phyloP scores from a whole-genome alignment of 805 yeast genomes.

The Tetrapisispora phaffii region DNA sequence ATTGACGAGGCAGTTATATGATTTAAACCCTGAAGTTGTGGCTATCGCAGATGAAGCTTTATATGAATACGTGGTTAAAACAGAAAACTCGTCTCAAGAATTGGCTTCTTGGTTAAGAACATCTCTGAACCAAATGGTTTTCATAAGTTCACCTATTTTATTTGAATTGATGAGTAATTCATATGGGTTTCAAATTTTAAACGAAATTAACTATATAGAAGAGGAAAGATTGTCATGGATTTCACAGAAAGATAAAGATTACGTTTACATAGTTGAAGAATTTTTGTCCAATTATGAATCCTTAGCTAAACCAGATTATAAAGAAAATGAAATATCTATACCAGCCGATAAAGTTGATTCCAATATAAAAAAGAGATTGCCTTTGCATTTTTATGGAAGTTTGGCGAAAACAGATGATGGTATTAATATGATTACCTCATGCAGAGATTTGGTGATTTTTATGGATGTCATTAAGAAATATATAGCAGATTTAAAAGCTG shows the following conservation, averaged over 20 bases:
- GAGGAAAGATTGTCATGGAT: conserved; percentile 64
- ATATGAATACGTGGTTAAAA: conserved; percentile 40
- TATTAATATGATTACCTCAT: conserved; percentile 44
- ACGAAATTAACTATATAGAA: conserved; percentile 49
- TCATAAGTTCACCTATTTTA: conserved; percentile 46
- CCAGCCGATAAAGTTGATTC: background rate
- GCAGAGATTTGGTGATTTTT: conserved; percentile 37
- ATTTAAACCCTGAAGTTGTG: conserved; percentile 47
- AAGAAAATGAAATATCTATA: background rate
- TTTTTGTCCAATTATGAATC: conserved; percentile 17
- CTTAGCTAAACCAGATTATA: background rate
- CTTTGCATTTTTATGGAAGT: conserved; percentile 70
- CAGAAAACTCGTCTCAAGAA: conserved; percentile 26
- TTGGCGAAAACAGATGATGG: conserved; percentile 78
- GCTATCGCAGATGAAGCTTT: conserved; percentile 46
- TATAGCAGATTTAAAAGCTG: conserved; percentile 10
- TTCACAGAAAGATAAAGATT: conserved; percentile 35
- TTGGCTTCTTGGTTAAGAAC: conserved; percentile 19
- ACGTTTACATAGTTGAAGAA: conserved; percentile 40
- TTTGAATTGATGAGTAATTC: conserved; percentile 56
- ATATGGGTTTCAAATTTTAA: conserved; percentile 58
- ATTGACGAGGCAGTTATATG: conserved; percentile 62
- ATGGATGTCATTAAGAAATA: conserved; percentile 30
- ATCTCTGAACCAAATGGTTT: conserved; percentile 36
- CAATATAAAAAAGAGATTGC: conserved; percentile 25